Percentiles rank a stretch among this genome's conserved stretches.
phyloP scores from a whole-genome alignment of 2,329 filamentous ascomycete species.

The Cladosporium halotolerans region DNA sequence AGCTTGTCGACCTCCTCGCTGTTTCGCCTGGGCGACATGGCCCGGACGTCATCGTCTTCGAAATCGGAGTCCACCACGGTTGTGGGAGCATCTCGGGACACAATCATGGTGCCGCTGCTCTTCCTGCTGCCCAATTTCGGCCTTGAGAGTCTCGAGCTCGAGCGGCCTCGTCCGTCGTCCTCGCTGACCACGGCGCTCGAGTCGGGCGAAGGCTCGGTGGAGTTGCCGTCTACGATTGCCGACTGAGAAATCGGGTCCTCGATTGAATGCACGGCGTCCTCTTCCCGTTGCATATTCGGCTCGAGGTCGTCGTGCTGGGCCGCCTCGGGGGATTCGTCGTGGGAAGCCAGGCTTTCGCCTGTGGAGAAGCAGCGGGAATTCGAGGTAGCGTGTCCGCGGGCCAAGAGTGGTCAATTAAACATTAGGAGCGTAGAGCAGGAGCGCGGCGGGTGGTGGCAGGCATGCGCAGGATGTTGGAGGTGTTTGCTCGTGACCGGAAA shows the following conservation, averaged over 20 bases:
- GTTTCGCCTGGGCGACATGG: conserved; percentile 89
- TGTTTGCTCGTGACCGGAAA: conserved; percentile 10
- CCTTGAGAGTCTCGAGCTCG: conserved; percentile 32
- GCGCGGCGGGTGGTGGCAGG: background rate
- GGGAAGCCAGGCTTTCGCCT: conserved; percentile 10
- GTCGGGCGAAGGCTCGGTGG: conserved; percentile 22
- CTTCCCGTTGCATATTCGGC: conserved; percentile 8
- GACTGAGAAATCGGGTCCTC: conserved; percentile 4
- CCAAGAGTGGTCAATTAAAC: conserved; percentile 8
- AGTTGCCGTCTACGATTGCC: conserved; percentile 12
- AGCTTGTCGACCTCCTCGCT: conserved; percentile 86
- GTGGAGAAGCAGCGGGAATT: background rate
- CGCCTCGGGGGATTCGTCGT: conserved; percentile 1
- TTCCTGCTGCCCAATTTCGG: conserved; percentile 66
- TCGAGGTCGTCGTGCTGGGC: conserved; percentile 1
- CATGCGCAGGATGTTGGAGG: background rate
- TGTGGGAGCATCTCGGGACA: conserved; percentile 56
- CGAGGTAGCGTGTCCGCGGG: background rate
- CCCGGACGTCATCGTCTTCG: conserved; percentile 79
- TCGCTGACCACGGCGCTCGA: conserved; percentile 28
- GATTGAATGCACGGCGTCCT: conserved; percentile 8
- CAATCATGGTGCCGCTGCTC: conserved; percentile 73
- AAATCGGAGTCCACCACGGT: conserved; percentile 62
- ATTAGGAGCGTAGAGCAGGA: conserved; percentile 4
- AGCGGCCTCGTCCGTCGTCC: conserved; percentile 20